Conservation (phyloP, 345 rosid genomes). For the Trapa bicornis region DNA sequence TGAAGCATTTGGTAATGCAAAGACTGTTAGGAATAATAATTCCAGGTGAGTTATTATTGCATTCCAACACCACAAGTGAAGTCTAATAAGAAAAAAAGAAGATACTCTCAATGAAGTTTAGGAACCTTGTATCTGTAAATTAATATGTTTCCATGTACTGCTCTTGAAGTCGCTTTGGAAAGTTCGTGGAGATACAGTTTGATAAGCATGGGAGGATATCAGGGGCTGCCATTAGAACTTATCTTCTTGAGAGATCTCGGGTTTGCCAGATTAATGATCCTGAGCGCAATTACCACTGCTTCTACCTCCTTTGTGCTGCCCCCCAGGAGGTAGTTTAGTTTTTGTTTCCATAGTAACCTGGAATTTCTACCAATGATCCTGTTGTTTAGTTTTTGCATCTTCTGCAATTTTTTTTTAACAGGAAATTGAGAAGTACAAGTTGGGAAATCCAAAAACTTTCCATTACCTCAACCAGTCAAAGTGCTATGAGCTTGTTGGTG, state of each 20-base stretch:
- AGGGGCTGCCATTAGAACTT: constrained; percentile 94
- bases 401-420: constrained; percentile 14
- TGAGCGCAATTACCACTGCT: constrained; percentile 89
- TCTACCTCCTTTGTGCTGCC: constrained; percentile 92
- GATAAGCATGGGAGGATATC: constrained; percentile 96
- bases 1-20: constrained; percentile 96
- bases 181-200: constrained; percentile 93
- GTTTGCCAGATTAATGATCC: constrained; percentile 90
- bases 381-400: background rate
- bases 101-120: background rate
- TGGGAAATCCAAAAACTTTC: constrained; percentile 54
- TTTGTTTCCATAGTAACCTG: background rate
- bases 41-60: constrained; percentile 44
- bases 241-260: constrained; percentile 88
- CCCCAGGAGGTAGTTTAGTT: constrained; percentile 67
- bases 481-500: constrained; percentile 73
- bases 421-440: constrained; percentile 80
- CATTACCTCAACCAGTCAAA: constrained; percentile 87
- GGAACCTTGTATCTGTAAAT: background rate
- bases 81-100: too few species aligned
- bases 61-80: background rate
- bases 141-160: background rate
- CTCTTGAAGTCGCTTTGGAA: constrained; percentile 75
- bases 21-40: constrained; percentile 90
- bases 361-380: background rate